These are phyloP conservation scores for Suillus decipiens DNA, from an alignment of 768 basidiomycete genomes.

Conservation along the genomic window DNA sequence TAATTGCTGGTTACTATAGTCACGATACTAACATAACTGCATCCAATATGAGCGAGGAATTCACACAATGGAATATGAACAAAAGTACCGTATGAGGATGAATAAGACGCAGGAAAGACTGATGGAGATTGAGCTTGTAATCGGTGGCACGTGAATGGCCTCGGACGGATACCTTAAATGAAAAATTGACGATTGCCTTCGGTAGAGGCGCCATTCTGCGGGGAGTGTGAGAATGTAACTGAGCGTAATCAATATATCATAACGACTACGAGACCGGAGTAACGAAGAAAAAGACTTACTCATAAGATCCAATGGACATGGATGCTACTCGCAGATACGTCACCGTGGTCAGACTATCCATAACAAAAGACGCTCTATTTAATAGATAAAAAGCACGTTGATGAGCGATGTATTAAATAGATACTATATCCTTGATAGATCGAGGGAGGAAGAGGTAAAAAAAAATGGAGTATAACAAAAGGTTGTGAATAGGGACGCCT, in stretches of 20 bases:
- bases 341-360: too few relatives aligned
- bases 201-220: slow-evolving; percentile 35
- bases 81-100: slow-evolving; percentile 31
- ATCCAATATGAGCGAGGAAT: neutral
- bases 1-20: slow-evolving; percentile 53
- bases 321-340: too few relatives aligned
- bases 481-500: too few relatives aligned
- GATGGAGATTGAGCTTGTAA: neutral
- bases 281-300: too few relatives aligned
- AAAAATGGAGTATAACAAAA: too few relatives aligned
- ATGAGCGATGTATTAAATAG: too few relatives aligned
- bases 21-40: slow-evolving; percentile 44
- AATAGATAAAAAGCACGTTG: too few relatives aligned
- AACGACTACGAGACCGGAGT: too few relatives aligned
- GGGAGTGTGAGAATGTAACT: slow-evolving; percentile 36
- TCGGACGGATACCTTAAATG: slow-evolving; percentile 28
- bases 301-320: too few relatives aligned
- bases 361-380: too few relatives aligned
- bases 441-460: too few relatives aligned
- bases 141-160: neutral
- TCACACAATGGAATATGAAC: neutral
- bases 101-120: slow-evolving; percentile 35
- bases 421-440: too few relatives aligned
- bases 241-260: neutral
- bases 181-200: slow-evolving; percentile 26